Evolutionary conservation across 768 basidiomycete genomes (phyloP), one percentile per base, ranked within the genome.

Genomic region (Russula abietina): DNA sequence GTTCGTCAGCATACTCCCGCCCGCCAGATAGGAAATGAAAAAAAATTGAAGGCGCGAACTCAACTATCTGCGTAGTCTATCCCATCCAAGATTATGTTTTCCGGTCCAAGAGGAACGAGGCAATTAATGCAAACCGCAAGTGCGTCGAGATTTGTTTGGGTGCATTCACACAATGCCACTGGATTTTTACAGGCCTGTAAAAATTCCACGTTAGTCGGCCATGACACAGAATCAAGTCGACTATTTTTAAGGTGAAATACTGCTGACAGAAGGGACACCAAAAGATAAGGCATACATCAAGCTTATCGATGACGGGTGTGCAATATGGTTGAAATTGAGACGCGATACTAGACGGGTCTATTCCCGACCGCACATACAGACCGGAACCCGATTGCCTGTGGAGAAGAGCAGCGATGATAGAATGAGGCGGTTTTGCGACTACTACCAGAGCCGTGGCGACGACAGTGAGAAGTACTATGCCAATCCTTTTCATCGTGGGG

Each of bases 121-220:
- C 57, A 63, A 26, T 49, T 49, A 8, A 63, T 22, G 30, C 62
- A 63, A 2, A 12, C 5, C 22, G 33, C 38, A 22, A 59, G 53
- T 3, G 26, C 28, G 33, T 32, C 46, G 32, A 19, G 54, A 22
- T 59, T 63, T 4, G 22, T 38, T 32, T 64, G 58, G 14, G 52
- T 55, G 38, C 62, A 64, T 16, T 53, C 57, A 53, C 62, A 55
- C 39, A 22, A 16, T 2, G n/a, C n/a, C n/a, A n/a, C n/a, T n/a
- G 36, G 38, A 17, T 9, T 26, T 7, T 9, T 11, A 39, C 62
- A 64, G 10, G 36, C 38, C 58, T 59, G 26, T 4, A 43, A 49
- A 33, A 16, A n/a, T 32, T 9, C 22, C 1, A 54, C 9, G 14
- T 12, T 16, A 24, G 38, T 39, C 6, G 22, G 14, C 11, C 19